These are phyloP conservation scores for Isoetes taiwanensis DNA, from an alignment of 75 land plant genomes.

Conservation along the genomic window DNA sequence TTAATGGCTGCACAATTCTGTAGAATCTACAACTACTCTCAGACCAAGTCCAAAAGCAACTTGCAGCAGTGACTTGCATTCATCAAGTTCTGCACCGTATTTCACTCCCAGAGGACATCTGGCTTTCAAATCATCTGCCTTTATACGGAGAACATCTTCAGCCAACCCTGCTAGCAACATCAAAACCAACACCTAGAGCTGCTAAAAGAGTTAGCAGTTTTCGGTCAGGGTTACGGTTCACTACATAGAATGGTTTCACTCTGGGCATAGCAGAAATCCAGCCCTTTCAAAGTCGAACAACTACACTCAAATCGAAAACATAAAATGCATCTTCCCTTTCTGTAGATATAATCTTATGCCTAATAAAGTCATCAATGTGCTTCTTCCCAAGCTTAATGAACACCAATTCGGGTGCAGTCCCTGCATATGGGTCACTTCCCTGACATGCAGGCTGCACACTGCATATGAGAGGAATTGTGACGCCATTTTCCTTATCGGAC, in stretches of 20 bases:
- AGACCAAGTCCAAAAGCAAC: conserved; percentile 24
- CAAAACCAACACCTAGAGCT: conserved; percentile 32
- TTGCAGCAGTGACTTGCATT: conserved; percentile 24
- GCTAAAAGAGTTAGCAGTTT: conserved; percentile 20
- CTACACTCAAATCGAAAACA: conserved; percentile 28
- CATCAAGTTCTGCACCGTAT: conserved; percentile 39
- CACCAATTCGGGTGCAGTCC: too few species aligned
- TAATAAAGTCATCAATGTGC: conserved; percentile 11
- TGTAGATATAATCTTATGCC: not conserved
- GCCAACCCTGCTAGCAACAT: conserved; percentile 43
- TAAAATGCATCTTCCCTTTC: conserved; percentile 26
- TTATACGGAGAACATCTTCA: too few species aligned
- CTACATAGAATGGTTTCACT: conserved; percentile 38
- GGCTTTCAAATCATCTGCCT: conserved; percentile 14
- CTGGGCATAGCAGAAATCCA: conserved; percentile 24
- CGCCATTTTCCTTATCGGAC: too few species aligned
- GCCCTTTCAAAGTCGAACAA: conserved; percentile 10
- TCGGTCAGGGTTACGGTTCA: conserved; percentile 38
- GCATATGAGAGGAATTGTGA: too few species aligned
- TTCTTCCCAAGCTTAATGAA: conserved; percentile 2
- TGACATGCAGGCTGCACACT: too few species aligned
- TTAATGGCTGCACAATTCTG: too few species aligned
- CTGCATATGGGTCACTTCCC: too few species aligned
- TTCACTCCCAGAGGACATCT: conserved; percentile 37
- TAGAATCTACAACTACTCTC: conserved; percentile 18